Evolutionary conservation across 768 basidiomycete genomes (phyloP), one percentile per base, ranked within the genome.

Genomic region (Pulveroboletus sp.): DNA sequence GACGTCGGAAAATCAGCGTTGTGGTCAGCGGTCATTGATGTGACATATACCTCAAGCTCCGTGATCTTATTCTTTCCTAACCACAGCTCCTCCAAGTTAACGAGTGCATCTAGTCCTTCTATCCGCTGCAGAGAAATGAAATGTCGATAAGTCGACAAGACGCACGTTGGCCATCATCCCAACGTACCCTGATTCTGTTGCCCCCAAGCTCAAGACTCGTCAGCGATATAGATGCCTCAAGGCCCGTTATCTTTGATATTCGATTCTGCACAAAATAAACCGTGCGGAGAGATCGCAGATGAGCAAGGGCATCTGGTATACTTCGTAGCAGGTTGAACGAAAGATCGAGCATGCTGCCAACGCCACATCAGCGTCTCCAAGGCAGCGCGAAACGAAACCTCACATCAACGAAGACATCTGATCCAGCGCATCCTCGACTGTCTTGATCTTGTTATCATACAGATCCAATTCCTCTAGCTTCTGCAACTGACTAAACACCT

Each of bases 201-300:
- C 94, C 94, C 0, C 95, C 96, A 8, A 97, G 75, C 66, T 99
- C 96, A 17, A 99, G 73, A 60, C 89, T 94, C 47, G 80, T 77
- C 52, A 97, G 68, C 0, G 79, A 81, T 18, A 73, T 74, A 14
- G 76, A 65, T 33, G 75, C 70, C 24, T 79, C 74, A 2, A 97
- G 74, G 9, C 83, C 79, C 6, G 76, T 75, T 49, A 99, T 92
- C 55, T 78, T 80, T 14, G 81, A 80, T 61, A 98, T 95, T 68
- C 86, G 88, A 71, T 99, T 97, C 70, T 99, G 96, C 5, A 99
- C 91, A 59, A 99, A 91, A 70, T 94, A 99, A 26, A 94, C 74
- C 0, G 87, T 90, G 33, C 77, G 71, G 30, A 99, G 74, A 5
- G 80, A 76, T 4, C 69, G 71, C 3, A 95, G 75, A 47, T 73